A percentile compares a stretch with the other conserved stretches of the same genome.
phyloP scores from a whole-genome alignment of 768 basidiomycete species.

The Auricularia sp. region DNA sequence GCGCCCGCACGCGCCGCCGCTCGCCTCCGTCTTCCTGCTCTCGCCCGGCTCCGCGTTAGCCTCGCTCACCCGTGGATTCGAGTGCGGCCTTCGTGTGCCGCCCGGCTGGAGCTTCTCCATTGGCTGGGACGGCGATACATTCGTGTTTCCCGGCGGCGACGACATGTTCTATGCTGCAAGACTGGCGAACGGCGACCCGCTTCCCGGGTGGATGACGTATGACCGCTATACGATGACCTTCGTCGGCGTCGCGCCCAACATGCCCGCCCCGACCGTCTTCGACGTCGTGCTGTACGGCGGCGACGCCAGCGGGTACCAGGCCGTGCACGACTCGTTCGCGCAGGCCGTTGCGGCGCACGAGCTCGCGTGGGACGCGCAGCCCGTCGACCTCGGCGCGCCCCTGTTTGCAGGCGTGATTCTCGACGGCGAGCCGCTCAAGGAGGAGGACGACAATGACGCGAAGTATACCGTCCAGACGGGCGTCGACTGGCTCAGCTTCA shows the following conservation, averaged over 20 bases:
- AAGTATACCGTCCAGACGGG: constrained; percentile 43
- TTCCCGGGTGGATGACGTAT: constrained; percentile 72
- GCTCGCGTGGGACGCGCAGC: not conserved
- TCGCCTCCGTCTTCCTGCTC: constrained; percentile 69
- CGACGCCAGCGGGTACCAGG: constrained; percentile 63
- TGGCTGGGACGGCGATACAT: constrained; percentile 64
- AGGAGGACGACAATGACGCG: not conserved
- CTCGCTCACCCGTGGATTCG: constrained; percentile 16
- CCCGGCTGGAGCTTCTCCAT: constrained; percentile 84
- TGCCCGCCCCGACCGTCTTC: constrained; percentile 32
- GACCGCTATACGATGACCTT: constrained; percentile 61
- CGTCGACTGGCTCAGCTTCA: constrained; percentile 51
- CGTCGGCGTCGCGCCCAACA: constrained; percentile 60
- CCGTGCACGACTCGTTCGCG: constrained; percentile 47
- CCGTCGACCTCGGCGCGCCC: constrained; percentile 33
- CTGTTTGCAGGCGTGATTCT: constrained; percentile 29
- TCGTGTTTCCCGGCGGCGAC: constrained; percentile 23
- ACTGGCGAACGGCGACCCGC: constrained; percentile 52
- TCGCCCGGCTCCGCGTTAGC: constrained; percentile 47
- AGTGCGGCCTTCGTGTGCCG: constrained; percentile 54
- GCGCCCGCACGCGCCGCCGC: constrained; percentile 42
- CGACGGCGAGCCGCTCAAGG: too few species aligned
- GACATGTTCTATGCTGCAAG: constrained; percentile 54
- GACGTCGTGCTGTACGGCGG: constrained; percentile 55
- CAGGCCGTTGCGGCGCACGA: constrained; percentile 62